phyloP scores from a whole-genome alignment of 371 early-diverging fungal genomes.

The Entomophthora muscae region DNA sequence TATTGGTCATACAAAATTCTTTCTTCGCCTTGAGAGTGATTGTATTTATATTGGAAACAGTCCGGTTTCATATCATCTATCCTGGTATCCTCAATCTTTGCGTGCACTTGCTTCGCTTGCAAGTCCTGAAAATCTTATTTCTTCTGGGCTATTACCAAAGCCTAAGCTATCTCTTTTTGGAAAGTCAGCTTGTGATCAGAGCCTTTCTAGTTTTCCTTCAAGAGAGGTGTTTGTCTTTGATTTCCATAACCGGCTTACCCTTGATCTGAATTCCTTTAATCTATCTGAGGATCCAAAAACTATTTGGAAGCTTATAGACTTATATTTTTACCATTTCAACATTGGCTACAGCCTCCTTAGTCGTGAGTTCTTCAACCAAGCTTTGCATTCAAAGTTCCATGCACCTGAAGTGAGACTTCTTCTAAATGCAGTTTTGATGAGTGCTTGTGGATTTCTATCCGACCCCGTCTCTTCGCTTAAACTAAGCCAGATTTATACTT shows the following conservation, averaged over 20 bases:
- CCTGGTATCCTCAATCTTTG: background rate
- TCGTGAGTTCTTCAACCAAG: constrained; percentile 4
- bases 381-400: background rate
- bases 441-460: background rate
- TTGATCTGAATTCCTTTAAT: background rate
- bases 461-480: background rate
- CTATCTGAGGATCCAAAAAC: background rate
- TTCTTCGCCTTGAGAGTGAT: background rate
- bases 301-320: constrained; percentile 3
- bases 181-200: background rate
- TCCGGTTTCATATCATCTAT: constrained; percentile 1
- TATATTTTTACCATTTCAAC: constrained; percentile 7
- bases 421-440: background rate
- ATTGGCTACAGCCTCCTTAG: constrained; percentile 4
- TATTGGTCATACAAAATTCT: background rate
- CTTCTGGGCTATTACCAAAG: background rate
- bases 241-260: background rate
- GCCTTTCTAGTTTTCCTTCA: background rate
- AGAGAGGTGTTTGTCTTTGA: background rate
- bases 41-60: background rate
- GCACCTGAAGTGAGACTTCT: background rate
- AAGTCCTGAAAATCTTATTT: background rate
- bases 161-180: background rate
- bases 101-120: background rate
- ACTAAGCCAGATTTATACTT: background rate